Evolutionary conservation across 2,329 filamentous ascomycete genomes (phyloP), one percentile per base, ranked within the genome.

Genomic region (Madurella mycetomatis): DNA sequence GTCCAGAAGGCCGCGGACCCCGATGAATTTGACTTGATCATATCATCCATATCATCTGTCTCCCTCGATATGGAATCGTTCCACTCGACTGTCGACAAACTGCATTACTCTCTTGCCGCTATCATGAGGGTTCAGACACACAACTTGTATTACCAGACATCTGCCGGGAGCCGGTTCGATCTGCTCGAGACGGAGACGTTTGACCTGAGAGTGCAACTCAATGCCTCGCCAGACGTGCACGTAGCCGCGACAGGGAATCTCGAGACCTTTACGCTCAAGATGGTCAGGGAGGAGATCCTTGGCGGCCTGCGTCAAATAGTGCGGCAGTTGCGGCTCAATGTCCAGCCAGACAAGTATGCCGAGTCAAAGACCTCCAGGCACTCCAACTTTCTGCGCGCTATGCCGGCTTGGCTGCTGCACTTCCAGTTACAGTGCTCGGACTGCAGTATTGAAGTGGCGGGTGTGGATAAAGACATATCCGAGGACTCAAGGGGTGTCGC

Each of bases 31-130:
- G 94, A 99, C 66, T 79, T 99, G 31, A 87, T 99, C 43, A 96
- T 99, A 46, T 96, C 90, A 1, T 94, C 91, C 2, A 90, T 96
- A 11, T 97, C 95, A 0, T 96, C 92, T 0, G 84, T 97, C 39
- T 95, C 92, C 0, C 74, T 97, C 18, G 94, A 99, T 65, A 80
- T 95, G 46, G 94, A 99, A 66, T 96, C 94, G 0, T 96, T 91
- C n/a, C 94, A 99, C 71, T 94, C 90, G 2, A 78, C 87, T 0
- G 83, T 90, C 37, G 88, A 88, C 54, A 88, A 95, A 34, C 74
- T 91, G 3, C 88, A 96, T 66, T 99, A 99, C 70, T 90, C 88
- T 5, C 74, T 99, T 1, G 84, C 85, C 13, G 90, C 91, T 0
- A 87, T 88, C 3, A 84, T 95, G 67, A 82, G 94, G 44, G 76